Conservation (phyloP, 2,329 filamentous ascomycete genomes). For the Simplicillium aogashimaense region DNA sequence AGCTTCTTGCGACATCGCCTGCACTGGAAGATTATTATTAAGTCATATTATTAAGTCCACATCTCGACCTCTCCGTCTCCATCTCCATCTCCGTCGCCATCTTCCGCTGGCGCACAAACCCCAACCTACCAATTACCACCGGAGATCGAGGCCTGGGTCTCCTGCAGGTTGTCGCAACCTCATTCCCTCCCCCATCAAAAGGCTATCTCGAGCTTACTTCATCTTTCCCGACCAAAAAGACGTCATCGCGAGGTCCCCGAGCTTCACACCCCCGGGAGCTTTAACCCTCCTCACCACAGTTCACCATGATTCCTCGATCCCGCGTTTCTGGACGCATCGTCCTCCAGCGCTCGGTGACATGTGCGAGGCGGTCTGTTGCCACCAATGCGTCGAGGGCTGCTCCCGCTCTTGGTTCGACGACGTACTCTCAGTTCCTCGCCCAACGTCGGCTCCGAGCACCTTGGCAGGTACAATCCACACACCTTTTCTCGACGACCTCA, state of each 20-base stretch:
- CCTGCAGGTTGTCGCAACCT: no score
- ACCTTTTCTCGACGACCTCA: slow-evolving; percentile 26
- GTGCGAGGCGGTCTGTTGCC: slow-evolving; percentile 14
- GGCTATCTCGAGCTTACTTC: no score
- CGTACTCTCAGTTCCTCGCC: slow-evolving; percentile 18
- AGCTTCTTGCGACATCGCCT: slow-evolving; percentile 19
- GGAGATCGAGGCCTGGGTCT: no score
- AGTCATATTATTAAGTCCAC: slow-evolving; percentile 19
- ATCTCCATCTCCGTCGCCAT: no score
- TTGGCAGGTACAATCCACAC: slow-evolving; percentile 16
- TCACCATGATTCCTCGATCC: slow-evolving; percentile 29
- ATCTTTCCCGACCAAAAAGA: no score
- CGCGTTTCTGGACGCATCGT: slow-evolving; percentile 27
- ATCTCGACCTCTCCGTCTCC: not conserved
- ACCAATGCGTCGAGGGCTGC: slow-evolving; percentile 14
- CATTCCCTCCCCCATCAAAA: no score
- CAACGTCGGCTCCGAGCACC: slow-evolving; percentile 19
- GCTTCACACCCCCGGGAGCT: no score
- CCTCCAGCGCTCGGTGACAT: slow-evolving; percentile 22
- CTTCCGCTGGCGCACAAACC: no score
- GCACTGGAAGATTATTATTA: slow-evolving; percentile 7
- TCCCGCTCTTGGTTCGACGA: slow-evolving; percentile 15
- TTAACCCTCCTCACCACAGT: no score
- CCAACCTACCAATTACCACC: no score
- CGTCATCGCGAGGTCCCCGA: no score